Conservation (phyloP, 306 rosid genomes). For the Ochetophila trinervis region DNA sequence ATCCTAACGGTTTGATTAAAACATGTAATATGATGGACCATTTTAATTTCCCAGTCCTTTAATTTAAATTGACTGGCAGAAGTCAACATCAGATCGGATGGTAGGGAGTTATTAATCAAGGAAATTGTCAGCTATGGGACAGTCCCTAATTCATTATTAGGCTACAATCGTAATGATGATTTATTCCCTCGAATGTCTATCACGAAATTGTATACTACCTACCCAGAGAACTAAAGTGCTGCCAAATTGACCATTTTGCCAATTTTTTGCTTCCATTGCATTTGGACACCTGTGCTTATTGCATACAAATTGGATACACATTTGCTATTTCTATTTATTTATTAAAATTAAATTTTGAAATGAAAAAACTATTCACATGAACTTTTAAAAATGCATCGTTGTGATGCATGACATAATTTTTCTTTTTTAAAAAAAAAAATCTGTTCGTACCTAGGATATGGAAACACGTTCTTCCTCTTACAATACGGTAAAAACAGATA, state of each 20-base stretch:
- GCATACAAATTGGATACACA: no score
- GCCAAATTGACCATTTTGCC: conserved; percentile 7
- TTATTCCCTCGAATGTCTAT: conserved; percentile 42
- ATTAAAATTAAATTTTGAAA: no score
- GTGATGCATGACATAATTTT: no score
- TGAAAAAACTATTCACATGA: no score
- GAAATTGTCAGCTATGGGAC: conserved; percentile 26
- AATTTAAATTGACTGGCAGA: conserved; percentile 19
- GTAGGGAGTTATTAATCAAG: conserved; percentile 29
- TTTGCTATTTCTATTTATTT: no score
- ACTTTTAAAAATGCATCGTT: no score
- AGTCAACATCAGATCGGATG: conserved; percentile 37
- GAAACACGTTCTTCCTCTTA: no score
- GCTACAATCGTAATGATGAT: conserved; percentile 27
- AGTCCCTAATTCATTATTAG: conserved; percentile 27
- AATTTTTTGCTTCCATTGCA: neutral
- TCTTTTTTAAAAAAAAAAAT: no score
- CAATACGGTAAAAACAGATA: no score
- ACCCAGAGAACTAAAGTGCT: no score
- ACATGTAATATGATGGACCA: conserved; percentile 37
- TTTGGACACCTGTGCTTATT: neutral
- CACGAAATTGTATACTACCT: conserved; percentile 3
- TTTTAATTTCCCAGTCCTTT: conserved; percentile 2
- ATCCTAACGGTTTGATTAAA: conserved; percentile 41
- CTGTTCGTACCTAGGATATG: no score